Conservation (phyloP, 2,329 filamentous ascomycete species). For the Dactylonectria macrodidyma region DNA sequence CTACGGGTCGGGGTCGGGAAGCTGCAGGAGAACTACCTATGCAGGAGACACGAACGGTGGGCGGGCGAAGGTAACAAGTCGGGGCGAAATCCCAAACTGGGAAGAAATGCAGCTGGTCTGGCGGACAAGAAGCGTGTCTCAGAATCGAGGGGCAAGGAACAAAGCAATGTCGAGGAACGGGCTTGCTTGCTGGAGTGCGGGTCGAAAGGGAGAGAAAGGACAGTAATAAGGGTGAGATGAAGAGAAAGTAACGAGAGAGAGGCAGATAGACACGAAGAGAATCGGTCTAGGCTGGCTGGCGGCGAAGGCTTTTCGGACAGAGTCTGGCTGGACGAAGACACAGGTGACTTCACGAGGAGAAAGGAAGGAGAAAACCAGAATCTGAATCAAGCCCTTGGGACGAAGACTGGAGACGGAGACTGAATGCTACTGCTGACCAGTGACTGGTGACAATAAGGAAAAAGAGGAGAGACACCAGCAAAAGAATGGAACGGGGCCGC, state of each 20-base stretch:
- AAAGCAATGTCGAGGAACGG: constrained; percentile 37
- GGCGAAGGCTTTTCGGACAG: constrained; percentile 33
- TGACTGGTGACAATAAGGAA: constrained; percentile 30
- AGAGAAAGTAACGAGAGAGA: constrained; percentile 22
- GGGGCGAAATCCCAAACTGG: constrained; percentile 35
- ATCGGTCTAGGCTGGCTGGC: constrained; percentile 37
- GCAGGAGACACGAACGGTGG: constrained; percentile 33
- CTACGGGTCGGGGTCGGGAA: constrained; percentile 43
- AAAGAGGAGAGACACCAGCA: constrained; percentile 34
- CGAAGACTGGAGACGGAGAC: constrained; percentile 6
- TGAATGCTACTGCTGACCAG: constrained; percentile 8
- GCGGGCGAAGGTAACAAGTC: constrained; percentile 32
- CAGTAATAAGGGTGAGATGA: constrained; percentile 2
- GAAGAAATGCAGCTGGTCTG: constrained; percentile 40
- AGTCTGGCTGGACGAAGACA: constrained; percentile 24
- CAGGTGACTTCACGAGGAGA: constrained; percentile 29
- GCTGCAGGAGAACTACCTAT: constrained; percentile 43
- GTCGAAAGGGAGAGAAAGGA: constrained; percentile 45
- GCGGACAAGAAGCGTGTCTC: constrained; percentile 45
- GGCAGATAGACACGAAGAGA: constrained; percentile 22
- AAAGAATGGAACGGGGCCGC: constrained; percentile 33
- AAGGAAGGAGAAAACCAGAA: constrained; percentile 18
- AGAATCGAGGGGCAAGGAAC: constrained; percentile 42
- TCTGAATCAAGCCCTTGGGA: constrained; percentile 15
- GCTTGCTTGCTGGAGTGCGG: constrained; percentile 37